A percentile compares a stretch with the other conserved stretches of the same genome.
phyloP scores from a whole-genome alignment of 2,329 filamentous ascomycete species.

The Aspergillus melleus region DNA sequence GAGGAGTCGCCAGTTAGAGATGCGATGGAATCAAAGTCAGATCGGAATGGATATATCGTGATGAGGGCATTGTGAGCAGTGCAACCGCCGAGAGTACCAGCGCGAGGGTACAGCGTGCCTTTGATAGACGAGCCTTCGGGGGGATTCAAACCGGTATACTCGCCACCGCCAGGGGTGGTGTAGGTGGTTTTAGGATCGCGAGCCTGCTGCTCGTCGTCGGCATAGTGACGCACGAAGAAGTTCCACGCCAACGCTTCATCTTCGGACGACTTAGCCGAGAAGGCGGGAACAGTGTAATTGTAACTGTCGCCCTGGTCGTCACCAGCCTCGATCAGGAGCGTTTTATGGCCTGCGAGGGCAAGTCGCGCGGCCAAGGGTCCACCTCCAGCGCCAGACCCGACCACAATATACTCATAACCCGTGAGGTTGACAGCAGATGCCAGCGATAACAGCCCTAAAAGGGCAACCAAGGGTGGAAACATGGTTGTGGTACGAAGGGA shows the following conservation, averaged over 20 bases:
- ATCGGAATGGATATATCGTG: slow-evolving; percentile 58
- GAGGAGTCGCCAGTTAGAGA: slow-evolving; percentile 60
- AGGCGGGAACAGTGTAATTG: slow-evolving; percentile 32
- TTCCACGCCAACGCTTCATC: slow-evolving; percentile 34
- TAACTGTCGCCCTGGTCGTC: slow-evolving; percentile 33
- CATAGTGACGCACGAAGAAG: slow-evolving; percentile 38
- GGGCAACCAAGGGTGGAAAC: slow-evolving; percentile 1
- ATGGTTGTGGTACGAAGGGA: neutral
- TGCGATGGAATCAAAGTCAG: slow-evolving; percentile 61
- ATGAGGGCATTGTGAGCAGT: slow-evolving; percentile 63
- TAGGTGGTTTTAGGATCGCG: slow-evolving; percentile 41
- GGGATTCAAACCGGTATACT: slow-evolving; percentile 56
- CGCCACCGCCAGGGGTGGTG: slow-evolving; percentile 47
- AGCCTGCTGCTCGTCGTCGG: slow-evolving; percentile 28
- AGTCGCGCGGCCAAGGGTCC: slow-evolving; percentile 38
- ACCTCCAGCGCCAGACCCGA: slow-evolving; percentile 39
- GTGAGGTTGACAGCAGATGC: slow-evolving; percentile 24
- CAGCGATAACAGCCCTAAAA: slow-evolving; percentile 6
- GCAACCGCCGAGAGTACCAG: slow-evolving; percentile 59
- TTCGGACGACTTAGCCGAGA: slow-evolving; percentile 29
- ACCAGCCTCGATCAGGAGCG: slow-evolving; percentile 41
- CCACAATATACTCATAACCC: slow-evolving; percentile 41
- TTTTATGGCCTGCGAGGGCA: slow-evolving; percentile 35
- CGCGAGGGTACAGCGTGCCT: slow-evolving; percentile 60
- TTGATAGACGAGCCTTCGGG: slow-evolving; percentile 53